A percentile compares a stretch with the other conserved stretches of the same genome.
Conservation (phyloP, 2,329 filamentous ascomycete species). For the Scedosporium apiospermum region DNA sequence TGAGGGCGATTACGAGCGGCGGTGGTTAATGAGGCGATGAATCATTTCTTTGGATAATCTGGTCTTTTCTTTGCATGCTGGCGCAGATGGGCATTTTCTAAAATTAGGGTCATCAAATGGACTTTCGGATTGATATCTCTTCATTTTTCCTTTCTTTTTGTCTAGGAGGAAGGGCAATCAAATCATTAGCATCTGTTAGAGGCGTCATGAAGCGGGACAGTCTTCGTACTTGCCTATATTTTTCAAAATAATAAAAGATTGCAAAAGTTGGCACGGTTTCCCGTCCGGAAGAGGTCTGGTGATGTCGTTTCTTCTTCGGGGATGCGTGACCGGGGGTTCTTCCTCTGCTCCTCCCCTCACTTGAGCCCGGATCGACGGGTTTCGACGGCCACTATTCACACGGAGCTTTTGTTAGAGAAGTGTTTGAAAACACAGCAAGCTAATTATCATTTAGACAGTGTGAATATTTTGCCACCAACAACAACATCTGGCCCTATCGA, state of each 20-base stretch:
- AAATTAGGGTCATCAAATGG: neutral
- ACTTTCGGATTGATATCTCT: neutral
- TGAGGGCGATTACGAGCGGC: neutral
- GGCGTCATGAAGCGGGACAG: neutral
- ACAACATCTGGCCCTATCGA: no score
- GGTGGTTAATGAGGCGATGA: slow-evolving; percentile 1
- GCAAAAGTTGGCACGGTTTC: neutral
- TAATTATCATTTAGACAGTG: no score
- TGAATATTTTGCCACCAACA: no score
- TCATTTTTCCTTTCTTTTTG: neutral
- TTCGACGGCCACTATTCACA: neutral
- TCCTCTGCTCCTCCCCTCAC: neutral
- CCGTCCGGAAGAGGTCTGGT: neutral
- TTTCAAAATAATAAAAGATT: neutral
- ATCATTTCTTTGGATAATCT: neutral
- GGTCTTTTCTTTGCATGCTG: slow-evolving; percentile 1
- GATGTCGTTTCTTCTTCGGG: neutral
- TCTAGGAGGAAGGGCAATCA: neutral
- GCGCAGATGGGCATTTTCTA: neutral
- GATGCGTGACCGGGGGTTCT: no score
- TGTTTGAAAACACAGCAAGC: no score
- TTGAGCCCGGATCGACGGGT: neutral
- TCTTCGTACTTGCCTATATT: neutral
- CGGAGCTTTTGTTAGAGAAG: neutral
- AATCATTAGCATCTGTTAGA: slow-evolving; percentile 3